These are phyloP conservation scores for Cruciata laevipes DNA, from an alignment of 257 asterid species.

Conservation along the genomic window DNA sequence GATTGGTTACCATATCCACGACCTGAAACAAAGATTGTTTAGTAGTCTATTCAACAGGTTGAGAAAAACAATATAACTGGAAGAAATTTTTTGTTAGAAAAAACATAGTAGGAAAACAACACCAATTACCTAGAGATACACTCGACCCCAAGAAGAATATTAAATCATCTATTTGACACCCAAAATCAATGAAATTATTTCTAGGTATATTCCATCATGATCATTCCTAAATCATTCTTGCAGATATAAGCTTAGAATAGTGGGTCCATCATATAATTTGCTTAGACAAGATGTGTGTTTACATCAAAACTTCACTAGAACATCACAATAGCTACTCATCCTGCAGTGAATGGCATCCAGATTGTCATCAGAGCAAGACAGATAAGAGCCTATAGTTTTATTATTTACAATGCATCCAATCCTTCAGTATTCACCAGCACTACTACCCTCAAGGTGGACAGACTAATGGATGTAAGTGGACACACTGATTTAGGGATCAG, in stretches of 20 bases:
- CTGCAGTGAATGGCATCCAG: background rate
- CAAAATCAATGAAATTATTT: background rate
- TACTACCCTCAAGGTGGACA: background rate
- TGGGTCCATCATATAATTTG: background rate
- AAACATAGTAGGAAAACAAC: too few species aligned
- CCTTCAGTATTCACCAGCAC: background rate
- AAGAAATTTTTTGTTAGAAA: background rate
- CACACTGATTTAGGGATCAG: background rate
- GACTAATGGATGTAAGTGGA: background rate
- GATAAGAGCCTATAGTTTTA: background rate
- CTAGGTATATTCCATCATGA: background rate
- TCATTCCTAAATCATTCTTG: background rate
- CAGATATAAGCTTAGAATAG: background rate
- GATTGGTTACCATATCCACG: constrained; percentile 64
- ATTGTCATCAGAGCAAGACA: background rate
- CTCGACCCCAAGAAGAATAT: background rate
- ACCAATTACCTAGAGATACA: too few species aligned
- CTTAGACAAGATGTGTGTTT: background rate
- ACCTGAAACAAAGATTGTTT: constrained; percentile 35
- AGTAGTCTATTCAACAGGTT: background rate
- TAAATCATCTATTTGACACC: background rate
- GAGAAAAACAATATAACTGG: background rate
- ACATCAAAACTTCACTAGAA: background rate
- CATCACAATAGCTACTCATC: background rate
- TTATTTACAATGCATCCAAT: background rate